These are phyloP conservation scores for Fusarium nodosum DNA, from an alignment of 2,329 filamentous ascomycete genomes.

Conservation along the genomic window DNA sequence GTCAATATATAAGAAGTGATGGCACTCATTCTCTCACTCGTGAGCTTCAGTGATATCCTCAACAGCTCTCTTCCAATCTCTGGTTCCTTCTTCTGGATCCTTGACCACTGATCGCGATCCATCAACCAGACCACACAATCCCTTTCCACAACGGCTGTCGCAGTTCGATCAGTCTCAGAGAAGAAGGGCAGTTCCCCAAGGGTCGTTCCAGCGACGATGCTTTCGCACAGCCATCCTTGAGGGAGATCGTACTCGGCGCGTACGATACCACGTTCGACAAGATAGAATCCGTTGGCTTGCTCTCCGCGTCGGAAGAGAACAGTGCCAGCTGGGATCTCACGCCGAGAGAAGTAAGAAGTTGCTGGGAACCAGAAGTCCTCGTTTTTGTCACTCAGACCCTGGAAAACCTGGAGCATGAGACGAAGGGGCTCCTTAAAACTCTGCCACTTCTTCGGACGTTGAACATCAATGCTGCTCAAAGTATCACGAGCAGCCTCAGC, in stretches of 20 bases:
- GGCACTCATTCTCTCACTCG: constrained; percentile 87
- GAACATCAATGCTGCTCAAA: constrained; percentile 74
- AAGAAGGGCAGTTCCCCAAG: constrained; percentile 98
- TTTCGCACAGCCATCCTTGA: constrained; percentile 89
- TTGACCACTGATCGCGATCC: constrained; percentile 77
- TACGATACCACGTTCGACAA: constrained; percentile 89
- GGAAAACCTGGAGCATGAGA: constrained; percentile 95
- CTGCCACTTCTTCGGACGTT: constrained; percentile 78
- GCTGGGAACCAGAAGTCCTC: constrained; percentile 96
- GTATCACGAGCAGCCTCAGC: constrained; percentile 83
- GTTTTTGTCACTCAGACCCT: constrained; percentile 84
- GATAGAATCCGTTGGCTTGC: constrained; percentile 84
- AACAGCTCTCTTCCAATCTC: constrained; percentile 88
- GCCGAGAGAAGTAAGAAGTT: constrained; percentile 79
- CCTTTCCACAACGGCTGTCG: constrained; percentile 85
- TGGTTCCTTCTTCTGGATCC: constrained; percentile 77
- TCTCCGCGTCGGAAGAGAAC: constrained; percentile 85
- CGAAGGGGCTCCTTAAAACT: constrained; percentile 91
- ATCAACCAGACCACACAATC: constrained; percentile 88
- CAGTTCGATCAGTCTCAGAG: constrained; percentile 87
- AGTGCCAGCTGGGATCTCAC: constrained; percentile 76
- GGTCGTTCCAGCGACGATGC: constrained; percentile 93
- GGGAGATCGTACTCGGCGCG: constrained; percentile 91
- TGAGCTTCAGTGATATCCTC: constrained; percentile 90
- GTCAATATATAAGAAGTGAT: constrained; percentile 71